Conservation (phyloP, 1,284 basidiomycete genomes). For the Hypsizygus ulmarius region DNA sequence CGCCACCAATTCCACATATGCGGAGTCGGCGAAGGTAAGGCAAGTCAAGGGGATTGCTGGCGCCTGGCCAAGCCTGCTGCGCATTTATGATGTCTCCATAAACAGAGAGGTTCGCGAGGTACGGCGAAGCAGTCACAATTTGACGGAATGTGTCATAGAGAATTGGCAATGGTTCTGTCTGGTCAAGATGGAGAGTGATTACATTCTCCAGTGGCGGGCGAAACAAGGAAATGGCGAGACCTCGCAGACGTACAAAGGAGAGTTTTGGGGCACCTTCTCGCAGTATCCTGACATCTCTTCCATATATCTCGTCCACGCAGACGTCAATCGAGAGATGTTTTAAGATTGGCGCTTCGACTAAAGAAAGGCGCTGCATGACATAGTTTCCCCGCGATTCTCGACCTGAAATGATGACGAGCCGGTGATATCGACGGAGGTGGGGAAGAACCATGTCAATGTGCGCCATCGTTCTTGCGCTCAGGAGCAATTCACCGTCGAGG, state of each 20-base stretch:
- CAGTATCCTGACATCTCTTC: conserved; percentile 26
- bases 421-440: conserved; percentile 35
- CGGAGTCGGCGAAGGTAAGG: conserved; percentile 36
- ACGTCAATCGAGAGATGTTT: conserved; percentile 32
- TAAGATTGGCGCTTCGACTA: conserved; percentile 28
- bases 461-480: conserved; percentile 15
- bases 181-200: conserved; percentile 43
- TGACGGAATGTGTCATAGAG: conserved; percentile 29
- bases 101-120: conserved; percentile 37
- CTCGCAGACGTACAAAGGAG: conserved; percentile 38
- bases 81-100: conserved; percentile 35
- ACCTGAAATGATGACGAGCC: conserved; percentile 29
- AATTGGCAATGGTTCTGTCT: conserved; percentile 32
- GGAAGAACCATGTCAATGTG: conserved; percentile 29
- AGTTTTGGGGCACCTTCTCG: conserved; percentile 30
- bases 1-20: conserved; percentile 33
- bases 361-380: conserved; percentile 27
- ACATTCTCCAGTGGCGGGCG: conserved; percentile 34
- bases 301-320: conserved; percentile 26
- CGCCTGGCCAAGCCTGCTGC: conserved; percentile 20
- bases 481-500: conserved; percentile 10
- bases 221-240: conserved; percentile 39
- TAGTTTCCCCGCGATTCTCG: conserved; percentile 25
- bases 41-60: conserved; percentile 24
- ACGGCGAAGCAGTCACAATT: conserved; percentile 29